Evolutionary conservation across 257 asterid species (phyloP).

Genomic region (Penstemon barbatus): DNA sequence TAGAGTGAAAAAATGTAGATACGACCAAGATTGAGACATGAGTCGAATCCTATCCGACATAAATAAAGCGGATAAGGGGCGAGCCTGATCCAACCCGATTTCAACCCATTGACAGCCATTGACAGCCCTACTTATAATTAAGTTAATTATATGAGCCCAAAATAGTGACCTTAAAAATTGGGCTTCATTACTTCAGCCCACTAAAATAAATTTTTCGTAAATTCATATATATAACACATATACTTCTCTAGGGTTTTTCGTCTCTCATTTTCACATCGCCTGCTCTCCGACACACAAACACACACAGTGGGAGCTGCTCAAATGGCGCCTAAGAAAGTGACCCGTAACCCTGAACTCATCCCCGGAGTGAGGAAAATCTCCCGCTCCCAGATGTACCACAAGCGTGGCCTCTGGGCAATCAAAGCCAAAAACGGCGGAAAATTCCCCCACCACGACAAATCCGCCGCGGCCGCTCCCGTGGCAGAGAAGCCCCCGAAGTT

Average conservation of each 20-base stretch:
- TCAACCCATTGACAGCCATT: too few species aligned
- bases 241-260: conserved; percentile 14
- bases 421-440: conserved; percentile 52
- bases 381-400: conserved; percentile 50
- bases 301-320: conserved; percentile 20
- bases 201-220: neutral
- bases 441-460: conserved; percentile 43
- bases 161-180: neutral
- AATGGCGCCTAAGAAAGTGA: conserved; percentile 44
- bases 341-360: conserved; percentile 51
- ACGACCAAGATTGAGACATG: neutral
- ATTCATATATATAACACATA: neutral
- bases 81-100: neutral
- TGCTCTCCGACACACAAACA: neutral
- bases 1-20: too few species aligned
- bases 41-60: neutral
- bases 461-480: conserved; percentile 26
- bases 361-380: conserved; percentile 42
- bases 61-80: neutral
- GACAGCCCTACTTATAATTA: too few species aligned
- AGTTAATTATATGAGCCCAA: neutral
- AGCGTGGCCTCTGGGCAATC: conserved; percentile 55
- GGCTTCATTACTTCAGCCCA: conserved; percentile 8
- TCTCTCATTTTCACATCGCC: neutral
- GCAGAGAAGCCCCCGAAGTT: conserved; percentile 46